Base-by-base conservation (phyloP, 805 yeast species). In the Candida quercuum region DNA sequence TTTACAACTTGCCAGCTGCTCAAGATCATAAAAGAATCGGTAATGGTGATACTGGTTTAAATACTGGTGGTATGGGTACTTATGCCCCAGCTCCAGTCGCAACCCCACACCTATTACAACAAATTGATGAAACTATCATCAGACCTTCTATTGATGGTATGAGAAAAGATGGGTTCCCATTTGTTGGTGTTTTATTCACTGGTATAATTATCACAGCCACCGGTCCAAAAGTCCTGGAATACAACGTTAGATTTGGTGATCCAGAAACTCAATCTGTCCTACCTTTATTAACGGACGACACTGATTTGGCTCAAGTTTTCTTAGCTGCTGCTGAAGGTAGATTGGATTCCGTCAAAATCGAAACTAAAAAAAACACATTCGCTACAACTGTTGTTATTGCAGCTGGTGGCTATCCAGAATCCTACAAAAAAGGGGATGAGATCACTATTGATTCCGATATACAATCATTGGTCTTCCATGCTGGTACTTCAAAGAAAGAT, bases 31-130 rank as follows among this genome's bases (percentile, higher is more conserved):
- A 93, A 69, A 81, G 99, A 61, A 74, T 84, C 49, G 95, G 95
- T 39, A 86, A 94, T 54, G 89, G 89, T 43, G 99, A 93, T 61
- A 69, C 78, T 28, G 99, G 99, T 19, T 72, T 91, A 45, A 93
- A 93, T 67, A 93, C 99, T 27, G 99, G 99, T 50, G 99, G 99
- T 46, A 93, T 93, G 99, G 99, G 99, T 47, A 95, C 98, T 7
- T 93, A 93, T 57, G 93, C 98, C 7, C 99, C 99, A 23, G 95
- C 98, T 10, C 99, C 99, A 39, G 71, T 87, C 45, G 98, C 94
- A 15, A 86, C 97, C 15, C 79, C 86, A 2, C 70, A 73, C 18
- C 59, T 93, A 26, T 62, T 89, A 52, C 66, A 71, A 43, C 70
- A 78, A 61, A 88, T 93, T 57, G 78, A 88, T 55, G 66, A 69